A percentile compares a stretch with the other conserved stretches of the same genome.
Evolutionary conservation across 805 yeast genomes (phyloP).

Genomic region (Cyberlindnera americana): DNA sequence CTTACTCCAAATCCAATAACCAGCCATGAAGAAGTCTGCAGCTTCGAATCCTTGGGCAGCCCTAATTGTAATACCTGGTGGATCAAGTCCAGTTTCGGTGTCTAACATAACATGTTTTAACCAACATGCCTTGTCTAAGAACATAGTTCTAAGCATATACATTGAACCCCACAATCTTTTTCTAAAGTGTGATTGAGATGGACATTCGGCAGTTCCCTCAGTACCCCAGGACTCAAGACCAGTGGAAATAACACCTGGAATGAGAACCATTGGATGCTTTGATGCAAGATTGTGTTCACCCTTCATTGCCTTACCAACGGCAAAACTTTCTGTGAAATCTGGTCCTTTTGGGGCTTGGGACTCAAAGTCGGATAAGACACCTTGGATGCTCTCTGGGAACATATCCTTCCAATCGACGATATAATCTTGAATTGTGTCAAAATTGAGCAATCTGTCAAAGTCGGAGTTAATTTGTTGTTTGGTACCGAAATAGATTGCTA

Average conservation of each 20-base stretch:
- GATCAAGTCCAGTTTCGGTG: slow-evolving; percentile 89
- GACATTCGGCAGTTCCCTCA: slow-evolving; percentile 72
- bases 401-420: slow-evolving; percentile 71
- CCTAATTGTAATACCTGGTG: slow-evolving; percentile 72
- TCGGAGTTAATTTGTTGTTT: slow-evolving; percentile 37
- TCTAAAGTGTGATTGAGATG: slow-evolving; percentile 78
- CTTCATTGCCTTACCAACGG: slow-evolving; percentile 71
- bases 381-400: slow-evolving; percentile 63
- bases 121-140: slow-evolving; percentile 92
- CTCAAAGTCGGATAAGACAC: slow-evolving; percentile 54
- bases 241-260: slow-evolving; percentile 95
- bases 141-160: slow-evolving; percentile 90
- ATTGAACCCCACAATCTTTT: slow-evolving; percentile 96
- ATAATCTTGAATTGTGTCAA: slow-evolving; percentile 52
- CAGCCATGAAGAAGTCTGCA: slow-evolving; percentile 93
- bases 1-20: slow-evolving; percentile 99
- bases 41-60: slow-evolving; percentile 97
- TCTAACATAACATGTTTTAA: slow-evolving; percentile 86
- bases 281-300: slow-evolving; percentile 47
- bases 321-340: slow-evolving; percentile 77
- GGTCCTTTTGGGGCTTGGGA: slow-evolving; percentile 23
- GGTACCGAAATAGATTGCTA: slow-evolving; percentile 62
- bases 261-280: slow-evolving; percentile 80
- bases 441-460: slow-evolving; percentile 21
- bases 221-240: slow-evolving; percentile 94